Base-by-base conservation (phyloP, 164 flowering plant genomes). In the Annona squamosa region DNA sequence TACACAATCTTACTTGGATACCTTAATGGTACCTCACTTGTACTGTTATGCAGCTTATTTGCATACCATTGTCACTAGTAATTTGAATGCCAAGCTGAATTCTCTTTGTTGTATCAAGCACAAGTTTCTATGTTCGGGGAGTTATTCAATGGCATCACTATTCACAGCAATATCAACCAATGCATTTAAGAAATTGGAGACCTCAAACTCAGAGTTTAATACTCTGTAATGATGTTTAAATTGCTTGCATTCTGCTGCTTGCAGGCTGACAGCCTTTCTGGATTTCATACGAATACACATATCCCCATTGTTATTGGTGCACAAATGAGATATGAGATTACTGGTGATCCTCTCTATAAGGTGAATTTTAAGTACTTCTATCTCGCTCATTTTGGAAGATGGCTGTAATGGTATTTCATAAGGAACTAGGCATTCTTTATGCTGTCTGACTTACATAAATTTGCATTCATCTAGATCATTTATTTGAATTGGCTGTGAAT, bases 291-390 rank as follows among this genome's bases (percentile, higher is more conserved):
- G 70, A 95, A 95, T 71, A 91, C 99, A 16, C 99, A 95, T 79
- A 91, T 95, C 67, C 98, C 99, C 48, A 47, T 95, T 75, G 96
- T 95, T 74, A 67, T 95, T 80, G 99, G 99, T 76, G 73, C 97
- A 64, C 99, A 91, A 80, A 86, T 88, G 96, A 89, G 99, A 13
- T 95, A 95, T 81, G 98, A 95, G 84, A 77, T 90, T 74, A 91
- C 96, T 46, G 96, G 98, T 45, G 98, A 95, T 83, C 88, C 90
- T 57, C 85, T 95, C 17, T 87, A 89, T 75, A 91, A 84, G 95
- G 99, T 94, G 72, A 77, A 67, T 69, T 68, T 57, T 66, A 63
- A 13, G 62, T 37, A 5, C 17, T 46, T n/a, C 5, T 68, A 5
- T 46, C 17, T 68, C 18, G 41, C 70, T 4, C 57, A 1, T n/a